Evolutionary conservation across 495 filamentous ascomycete genomes (phyloP).

Genomic region (Penicillium parvum): DNA sequence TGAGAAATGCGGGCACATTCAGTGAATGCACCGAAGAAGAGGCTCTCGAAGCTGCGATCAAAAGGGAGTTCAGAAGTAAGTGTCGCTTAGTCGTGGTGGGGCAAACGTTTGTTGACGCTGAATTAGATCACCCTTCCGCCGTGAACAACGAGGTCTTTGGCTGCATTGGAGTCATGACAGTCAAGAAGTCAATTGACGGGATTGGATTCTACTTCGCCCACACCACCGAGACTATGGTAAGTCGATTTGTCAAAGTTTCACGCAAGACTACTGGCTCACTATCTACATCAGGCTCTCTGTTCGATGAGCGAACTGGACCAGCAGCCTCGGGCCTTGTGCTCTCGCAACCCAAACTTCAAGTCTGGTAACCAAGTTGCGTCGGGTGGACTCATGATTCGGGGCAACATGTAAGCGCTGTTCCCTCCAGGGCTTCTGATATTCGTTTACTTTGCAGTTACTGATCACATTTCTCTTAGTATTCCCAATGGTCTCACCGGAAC

Average conservation of each 20-base stretch:
- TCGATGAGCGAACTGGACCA: constrained; percentile 76
- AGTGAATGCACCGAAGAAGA: constrained; percentile 63
- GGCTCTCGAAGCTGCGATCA: constrained; percentile 66
- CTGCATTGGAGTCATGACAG: constrained; percentile 77
- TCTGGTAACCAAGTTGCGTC: background rate
- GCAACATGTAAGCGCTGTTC: too few relatives aligned
- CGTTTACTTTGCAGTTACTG: background rate
- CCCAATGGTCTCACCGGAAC: too few relatives aligned
- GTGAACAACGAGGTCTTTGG: constrained; percentile 62
- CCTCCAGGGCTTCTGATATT: background rate
- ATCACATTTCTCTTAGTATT: background rate
- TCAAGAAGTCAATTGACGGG: constrained; percentile 70
- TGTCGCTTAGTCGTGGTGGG: background rate
- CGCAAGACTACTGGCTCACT: constrained; percentile 5
- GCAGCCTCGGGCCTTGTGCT: constrained; percentile 78
- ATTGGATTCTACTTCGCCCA: constrained; percentile 82
- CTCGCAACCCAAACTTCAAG: constrained; percentile 44
- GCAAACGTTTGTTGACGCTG: too few relatives aligned
- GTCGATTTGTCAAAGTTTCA: constrained; percentile 10
- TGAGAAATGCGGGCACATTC: constrained; percentile 54
- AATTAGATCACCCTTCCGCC: constrained; percentile 76
- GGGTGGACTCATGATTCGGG: constrained; percentile 16
- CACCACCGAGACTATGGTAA: constrained; percentile 84
- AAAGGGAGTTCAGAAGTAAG: constrained; percentile 71
- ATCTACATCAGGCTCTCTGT: constrained; percentile 57